These are phyloP conservation scores for Salicornia ramosissima DNA, from an alignment of 148 eudicot species.

Conservation along the genomic window DNA sequence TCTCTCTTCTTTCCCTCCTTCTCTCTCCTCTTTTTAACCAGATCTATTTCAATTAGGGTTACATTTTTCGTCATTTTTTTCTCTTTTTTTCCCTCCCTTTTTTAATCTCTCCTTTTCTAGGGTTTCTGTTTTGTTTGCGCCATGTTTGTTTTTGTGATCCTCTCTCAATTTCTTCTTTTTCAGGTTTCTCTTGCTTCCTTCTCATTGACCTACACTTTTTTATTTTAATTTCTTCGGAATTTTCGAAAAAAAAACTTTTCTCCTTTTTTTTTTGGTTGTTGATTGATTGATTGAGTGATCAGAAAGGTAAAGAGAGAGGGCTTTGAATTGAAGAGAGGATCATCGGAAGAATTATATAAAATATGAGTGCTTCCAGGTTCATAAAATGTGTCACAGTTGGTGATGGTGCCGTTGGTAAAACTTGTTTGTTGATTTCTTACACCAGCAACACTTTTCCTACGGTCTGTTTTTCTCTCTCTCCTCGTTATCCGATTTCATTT, in stretches of 20 bases:
- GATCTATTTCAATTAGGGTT: conserved; percentile 38
- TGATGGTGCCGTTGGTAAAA: conserved; percentile 92
- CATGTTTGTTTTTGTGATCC: conserved; percentile 4
- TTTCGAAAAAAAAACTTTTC: not conserved
- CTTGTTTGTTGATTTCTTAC: conserved; percentile 86
- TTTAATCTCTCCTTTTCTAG: not conserved
- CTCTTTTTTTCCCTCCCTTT: not conserved
- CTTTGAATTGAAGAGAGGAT: conserved; percentile 6
- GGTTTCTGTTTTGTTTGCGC: not conserved
- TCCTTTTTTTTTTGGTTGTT: conserved; percentile 1
- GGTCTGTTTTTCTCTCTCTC: conserved; percentile 30
- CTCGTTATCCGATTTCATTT: not conserved
- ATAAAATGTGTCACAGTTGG: conserved; percentile 93
- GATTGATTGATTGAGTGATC: conserved; percentile 15
- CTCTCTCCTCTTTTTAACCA: conserved; percentile 17
- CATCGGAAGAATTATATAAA: not conserved
- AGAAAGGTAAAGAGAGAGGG: not conserved
- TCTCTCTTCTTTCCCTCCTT: conserved; percentile 14
- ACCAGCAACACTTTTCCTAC: conserved; percentile 97
- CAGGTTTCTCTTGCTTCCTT: conserved; percentile 14
- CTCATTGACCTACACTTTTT: conserved; percentile 11
- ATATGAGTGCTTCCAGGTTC: conserved; percentile 93
- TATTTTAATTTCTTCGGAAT: not conserved
- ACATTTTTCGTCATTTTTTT: conserved; percentile 21
- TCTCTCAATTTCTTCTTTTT: conserved; percentile 4